Evolutionary conservation across 108 stramenopile species (phyloP).

Genomic region (Cyclotella choctawhatcheeana): DNA sequence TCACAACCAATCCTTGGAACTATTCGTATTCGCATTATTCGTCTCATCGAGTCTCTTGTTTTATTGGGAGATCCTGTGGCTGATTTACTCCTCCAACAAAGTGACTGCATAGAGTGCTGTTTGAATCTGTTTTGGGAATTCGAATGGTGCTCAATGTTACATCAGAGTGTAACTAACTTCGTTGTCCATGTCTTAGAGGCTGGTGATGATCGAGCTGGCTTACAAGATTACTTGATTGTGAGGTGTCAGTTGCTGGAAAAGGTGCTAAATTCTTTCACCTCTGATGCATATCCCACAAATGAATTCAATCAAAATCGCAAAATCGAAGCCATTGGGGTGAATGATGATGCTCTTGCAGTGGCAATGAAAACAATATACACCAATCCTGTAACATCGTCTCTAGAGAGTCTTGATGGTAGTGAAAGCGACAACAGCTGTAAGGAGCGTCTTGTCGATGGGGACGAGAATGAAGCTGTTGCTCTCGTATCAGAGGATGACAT

Average conservation of each 20-base stretch:
- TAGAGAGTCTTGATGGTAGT: constrained; percentile 42
- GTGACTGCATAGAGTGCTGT: constrained; percentile 76
- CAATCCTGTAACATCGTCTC: constrained; percentile 29
- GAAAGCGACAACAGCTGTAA: constrained; percentile 18
- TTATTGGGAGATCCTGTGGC: constrained; percentile 71
- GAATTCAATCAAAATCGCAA: background rate
- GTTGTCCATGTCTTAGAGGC: constrained; percentile 93
- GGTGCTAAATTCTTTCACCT: constrained; percentile 83
- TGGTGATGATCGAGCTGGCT: constrained; percentile 63
- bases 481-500: constrained; percentile 79
- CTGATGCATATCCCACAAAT: background rate
- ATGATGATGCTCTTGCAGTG: constrained; percentile 9
- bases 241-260: constrained; percentile 83
- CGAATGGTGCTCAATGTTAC: constrained; percentile 94
- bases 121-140: constrained; percentile 95
- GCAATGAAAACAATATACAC: constrained; percentile 29
- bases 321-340: background rate
- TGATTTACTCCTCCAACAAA: constrained; percentile 69
- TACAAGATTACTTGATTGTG: constrained; percentile 86
- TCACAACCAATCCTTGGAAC: constrained; percentile 76
- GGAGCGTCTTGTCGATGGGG: constrained; percentile 14
- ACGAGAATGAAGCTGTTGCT: constrained; percentile 34
- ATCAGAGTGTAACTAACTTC: constrained; percentile 93
- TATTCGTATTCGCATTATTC: constrained; percentile 80
- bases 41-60: constrained; percentile 85